Evolutionary conservation across 768 basidiomycete species (phyloP).

Genomic region (Termitomyces sp.): DNA sequence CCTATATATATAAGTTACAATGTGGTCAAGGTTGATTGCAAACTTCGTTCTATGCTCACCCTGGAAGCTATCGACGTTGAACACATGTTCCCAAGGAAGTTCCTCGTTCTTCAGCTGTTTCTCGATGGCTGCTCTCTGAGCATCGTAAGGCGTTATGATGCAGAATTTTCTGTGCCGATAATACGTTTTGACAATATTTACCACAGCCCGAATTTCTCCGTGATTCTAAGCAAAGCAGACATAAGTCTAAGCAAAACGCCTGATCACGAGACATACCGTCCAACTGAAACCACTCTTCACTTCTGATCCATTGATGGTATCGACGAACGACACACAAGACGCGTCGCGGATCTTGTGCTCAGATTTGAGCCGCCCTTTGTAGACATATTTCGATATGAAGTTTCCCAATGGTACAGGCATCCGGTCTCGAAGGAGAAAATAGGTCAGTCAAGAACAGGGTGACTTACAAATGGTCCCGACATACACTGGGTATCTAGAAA

Average conservation of each 20-base stretch:
- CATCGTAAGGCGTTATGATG: constrained; percentile 52
- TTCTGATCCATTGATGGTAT: constrained; percentile 35
- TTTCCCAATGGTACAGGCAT: constrained; percentile 44
- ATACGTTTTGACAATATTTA: constrained; percentile 36
- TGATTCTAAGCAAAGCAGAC: constrained; percentile 27
- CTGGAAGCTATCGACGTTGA: constrained; percentile 54
- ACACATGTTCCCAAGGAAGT: constrained; percentile 37
- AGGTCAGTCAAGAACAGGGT: background rate
- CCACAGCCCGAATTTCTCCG: constrained; percentile 33
- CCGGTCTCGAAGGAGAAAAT: constrained; percentile 30
- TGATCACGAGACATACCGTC: constrained; percentile 26
- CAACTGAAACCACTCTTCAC: constrained; percentile 33
- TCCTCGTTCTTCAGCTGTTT: constrained; percentile 24
- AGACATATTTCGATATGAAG: constrained; percentile 44
- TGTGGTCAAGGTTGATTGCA: no score
- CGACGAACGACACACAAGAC: constrained; percentile 38
- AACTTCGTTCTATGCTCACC: constrained; percentile 22
- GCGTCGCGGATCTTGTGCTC: constrained; percentile 25
- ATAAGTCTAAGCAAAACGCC: background rate
- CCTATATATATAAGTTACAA: constrained; percentile 34
- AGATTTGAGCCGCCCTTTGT: constrained; percentile 33
- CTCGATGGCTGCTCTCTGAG: constrained; percentile 40
- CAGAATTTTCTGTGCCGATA: constrained; percentile 33
- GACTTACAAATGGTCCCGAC: background rate
- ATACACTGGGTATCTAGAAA: constrained; percentile 48